Evolutionary conservation across 805 yeast genomes (phyloP).

Genomic region (Saccharomycopsis sp.): DNA sequence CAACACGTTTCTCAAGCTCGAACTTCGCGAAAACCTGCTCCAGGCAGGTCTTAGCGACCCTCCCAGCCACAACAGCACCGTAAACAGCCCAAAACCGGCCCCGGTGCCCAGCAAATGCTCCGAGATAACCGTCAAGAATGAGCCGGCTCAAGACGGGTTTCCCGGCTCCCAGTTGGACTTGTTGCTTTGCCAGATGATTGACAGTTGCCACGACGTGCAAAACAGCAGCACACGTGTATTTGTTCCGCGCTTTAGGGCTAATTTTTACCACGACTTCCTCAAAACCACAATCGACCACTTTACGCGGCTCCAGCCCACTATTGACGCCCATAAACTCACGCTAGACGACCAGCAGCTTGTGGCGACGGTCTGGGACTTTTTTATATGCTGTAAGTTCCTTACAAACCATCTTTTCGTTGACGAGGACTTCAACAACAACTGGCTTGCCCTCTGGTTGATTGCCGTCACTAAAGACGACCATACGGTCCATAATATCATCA

Average conservation of each 20-base stretch:
- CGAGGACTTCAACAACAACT: conserved; percentile 10
- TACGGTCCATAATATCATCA: conserved; percentile 4
- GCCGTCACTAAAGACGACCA: not conserved
- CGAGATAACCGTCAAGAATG: not conserved
- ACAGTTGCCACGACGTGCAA: not conserved
- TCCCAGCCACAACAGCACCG: not conserved
- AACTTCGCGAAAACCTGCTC: not conserved
- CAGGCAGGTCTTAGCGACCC: not conserved
- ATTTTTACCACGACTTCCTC: conserved; percentile 6
- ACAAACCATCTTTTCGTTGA: conserved; percentile 15
- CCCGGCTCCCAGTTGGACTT: not conserved
- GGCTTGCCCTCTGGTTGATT: conserved; percentile 7
- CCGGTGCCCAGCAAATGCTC: not conserved
- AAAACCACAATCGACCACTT: conserved; percentile 2
- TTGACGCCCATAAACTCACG: conserved; percentile 1
- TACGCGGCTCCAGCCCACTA: conserved; percentile 5
- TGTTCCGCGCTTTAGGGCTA: conserved; percentile 2
- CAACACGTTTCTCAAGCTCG: not conserved
- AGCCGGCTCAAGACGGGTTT: not conserved
- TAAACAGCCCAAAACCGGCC: not conserved
- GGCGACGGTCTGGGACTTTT: conserved; percentile 8
- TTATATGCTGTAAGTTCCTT: conserved; percentile 5
- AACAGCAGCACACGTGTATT: not conserved
- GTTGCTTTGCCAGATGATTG: not conserved
- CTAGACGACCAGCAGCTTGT: conserved; percentile 8